These are phyloP conservation scores for Mucor piriformis DNA, from an alignment of 371 early-diverging fungal species.

Conservation along the genomic window DNA sequence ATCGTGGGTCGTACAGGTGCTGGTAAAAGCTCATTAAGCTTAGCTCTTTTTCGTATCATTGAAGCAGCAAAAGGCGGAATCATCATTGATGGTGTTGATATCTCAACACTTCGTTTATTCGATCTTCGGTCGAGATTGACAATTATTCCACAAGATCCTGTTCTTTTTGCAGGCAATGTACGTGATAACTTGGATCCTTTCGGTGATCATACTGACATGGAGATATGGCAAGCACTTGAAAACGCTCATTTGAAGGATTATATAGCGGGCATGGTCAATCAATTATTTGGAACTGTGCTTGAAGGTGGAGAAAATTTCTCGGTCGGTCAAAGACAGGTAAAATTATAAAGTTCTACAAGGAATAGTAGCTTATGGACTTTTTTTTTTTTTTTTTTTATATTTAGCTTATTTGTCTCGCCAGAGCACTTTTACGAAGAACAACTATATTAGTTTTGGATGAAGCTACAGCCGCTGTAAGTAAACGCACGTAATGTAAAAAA, in stretches of 20 bases:
- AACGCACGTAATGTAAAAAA: not conserved
- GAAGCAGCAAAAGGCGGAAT: conserved; percentile 74
- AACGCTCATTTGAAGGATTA: conserved; percentile 69
- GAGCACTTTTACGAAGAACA: conserved; percentile 78
- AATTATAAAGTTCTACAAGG: no score
- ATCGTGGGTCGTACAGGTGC: conserved; percentile 93
- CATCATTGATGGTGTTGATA: conserved; percentile 84
- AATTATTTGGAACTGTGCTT: conserved; percentile 68
- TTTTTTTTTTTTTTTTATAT: not conserved
- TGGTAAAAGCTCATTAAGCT: conserved; percentile 88
- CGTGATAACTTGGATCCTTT: conserved; percentile 85
- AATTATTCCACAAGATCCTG: conserved; percentile 98
- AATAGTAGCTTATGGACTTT: no score
- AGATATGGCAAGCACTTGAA: conserved; percentile 84
- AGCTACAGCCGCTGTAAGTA: conserved; percentile 74
- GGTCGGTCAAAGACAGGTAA: conserved; percentile 79
- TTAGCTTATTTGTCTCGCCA: conserved; percentile 77
- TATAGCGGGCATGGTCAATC: conserved; percentile 62
- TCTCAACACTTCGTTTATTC: conserved; percentile 74
- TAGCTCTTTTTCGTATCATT: conserved; percentile 88
- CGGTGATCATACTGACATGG: conserved; percentile 64
- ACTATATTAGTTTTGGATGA: conserved; percentile 87
- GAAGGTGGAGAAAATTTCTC: conserved; percentile 87
- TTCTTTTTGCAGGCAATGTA: conserved; percentile 87
- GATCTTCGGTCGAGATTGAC: conserved; percentile 72